Conservation (phyloP, 1,284 basidiomycete genomes). For the Apiotrichum gamsii region DNA sequence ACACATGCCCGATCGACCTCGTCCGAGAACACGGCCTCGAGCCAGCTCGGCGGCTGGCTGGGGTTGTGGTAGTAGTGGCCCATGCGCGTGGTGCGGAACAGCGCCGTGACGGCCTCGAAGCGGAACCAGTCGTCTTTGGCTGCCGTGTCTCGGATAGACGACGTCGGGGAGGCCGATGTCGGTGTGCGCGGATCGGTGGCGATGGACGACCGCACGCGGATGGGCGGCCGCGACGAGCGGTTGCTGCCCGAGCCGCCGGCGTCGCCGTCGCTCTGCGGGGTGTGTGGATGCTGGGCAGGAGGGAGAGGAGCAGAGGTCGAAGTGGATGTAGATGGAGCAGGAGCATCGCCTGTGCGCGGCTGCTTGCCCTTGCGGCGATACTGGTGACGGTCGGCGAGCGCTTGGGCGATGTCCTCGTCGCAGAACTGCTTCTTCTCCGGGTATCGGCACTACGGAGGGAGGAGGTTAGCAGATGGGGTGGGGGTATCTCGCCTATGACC, state of each 20-base stretch:
- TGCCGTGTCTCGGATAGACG: neutral
- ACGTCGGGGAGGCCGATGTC: neutral
- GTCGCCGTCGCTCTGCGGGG: too few species aligned
- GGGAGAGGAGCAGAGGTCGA: too few species aligned
- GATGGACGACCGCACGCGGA: too few species aligned
- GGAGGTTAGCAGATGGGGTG: too few species aligned
- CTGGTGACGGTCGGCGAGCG: conserved; percentile 19
- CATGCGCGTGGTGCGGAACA: conserved; percentile 31
- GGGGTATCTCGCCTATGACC: neutral
- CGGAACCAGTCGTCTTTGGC: neutral
- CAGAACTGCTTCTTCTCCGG: conserved; percentile 27
- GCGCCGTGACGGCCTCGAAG: conserved; percentile 24
- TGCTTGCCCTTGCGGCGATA: neutral
- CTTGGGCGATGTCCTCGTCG: conserved; percentile 9
- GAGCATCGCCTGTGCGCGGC: too few species aligned
- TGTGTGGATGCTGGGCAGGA: too few species aligned
- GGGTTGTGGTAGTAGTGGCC: conserved; percentile 27
- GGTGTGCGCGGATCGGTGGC: neutral
- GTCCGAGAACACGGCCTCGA: conserved; percentile 20
- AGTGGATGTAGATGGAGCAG: too few species aligned
- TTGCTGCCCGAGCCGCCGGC: neutral
- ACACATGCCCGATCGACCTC: conserved; percentile 31
- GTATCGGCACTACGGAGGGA: conserved; percentile 22
- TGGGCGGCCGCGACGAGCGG: too few species aligned
- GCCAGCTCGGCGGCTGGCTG: conserved; percentile 23